Conservation (phyloP, 164 flowering plant species). For the Hamamelis virginiana region DNA sequence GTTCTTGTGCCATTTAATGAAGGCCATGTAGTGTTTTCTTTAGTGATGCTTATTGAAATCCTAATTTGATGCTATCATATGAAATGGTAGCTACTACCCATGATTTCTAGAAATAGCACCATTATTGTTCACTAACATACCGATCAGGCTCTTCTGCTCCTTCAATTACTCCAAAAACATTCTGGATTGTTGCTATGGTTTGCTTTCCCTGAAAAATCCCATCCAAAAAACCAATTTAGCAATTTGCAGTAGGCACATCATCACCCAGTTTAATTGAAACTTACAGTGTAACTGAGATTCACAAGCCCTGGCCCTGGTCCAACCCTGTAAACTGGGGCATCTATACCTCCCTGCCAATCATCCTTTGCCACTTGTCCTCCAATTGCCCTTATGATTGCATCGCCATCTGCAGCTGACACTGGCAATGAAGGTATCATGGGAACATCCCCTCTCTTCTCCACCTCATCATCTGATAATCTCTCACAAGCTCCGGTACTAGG, state of each 20-base stretch:
- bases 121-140: constrained; percentile 25
- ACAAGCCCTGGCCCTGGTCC: constrained; percentile 76
- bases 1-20: background rate
- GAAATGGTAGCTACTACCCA: background rate
- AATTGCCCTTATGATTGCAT: constrained; percentile 46
- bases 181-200: constrained; percentile 48
- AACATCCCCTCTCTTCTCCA: constrained; percentile 46
- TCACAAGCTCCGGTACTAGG: constrained; percentile 54
- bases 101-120: background rate
- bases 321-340: constrained; percentile 43
- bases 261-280: constrained; percentile 11
- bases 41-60: background rate
- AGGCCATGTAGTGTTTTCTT: background rate
- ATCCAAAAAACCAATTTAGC: background rate
- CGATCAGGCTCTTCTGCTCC: constrained; percentile 80
- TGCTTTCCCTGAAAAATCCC: constrained; percentile 49
- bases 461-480: constrained; percentile 50
- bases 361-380: constrained; percentile 57
- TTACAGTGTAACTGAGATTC: constrained; percentile 56
- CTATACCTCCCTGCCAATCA: constrained; percentile 65
- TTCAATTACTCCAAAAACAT: constrained; percentile 68
- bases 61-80: background rate
- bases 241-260: background rate
- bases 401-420: constrained; percentile 59
- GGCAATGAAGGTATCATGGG: constrained; percentile 75